Evolutionary conservation across 805 yeast species (phyloP).

Genomic region (Kluyveromyces aestuarii): DNA sequence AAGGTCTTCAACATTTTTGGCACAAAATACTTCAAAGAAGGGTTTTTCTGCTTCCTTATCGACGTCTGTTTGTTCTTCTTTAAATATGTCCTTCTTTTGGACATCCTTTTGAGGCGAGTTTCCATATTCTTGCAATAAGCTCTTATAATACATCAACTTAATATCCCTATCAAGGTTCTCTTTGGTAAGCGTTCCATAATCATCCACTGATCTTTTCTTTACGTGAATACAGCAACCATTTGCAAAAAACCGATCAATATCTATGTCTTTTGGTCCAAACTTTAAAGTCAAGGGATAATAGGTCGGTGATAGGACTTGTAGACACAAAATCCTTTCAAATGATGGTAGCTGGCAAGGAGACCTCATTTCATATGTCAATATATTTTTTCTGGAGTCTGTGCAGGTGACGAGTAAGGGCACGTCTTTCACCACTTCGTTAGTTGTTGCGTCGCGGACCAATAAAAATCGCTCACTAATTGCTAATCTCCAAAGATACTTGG

Average conservation of each 20-base stretch:
- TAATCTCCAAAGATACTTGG: conserved; percentile 85
- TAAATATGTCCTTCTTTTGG: neutral
- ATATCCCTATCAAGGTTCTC: neutral
- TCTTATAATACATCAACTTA: conserved; percentile 1
- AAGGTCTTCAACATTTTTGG: conserved; percentile 1
- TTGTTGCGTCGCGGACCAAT: conserved; percentile 60
- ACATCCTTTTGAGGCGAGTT: neutral
- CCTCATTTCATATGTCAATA: conserved; percentile 1
- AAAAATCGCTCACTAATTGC: conserved; percentile 75
- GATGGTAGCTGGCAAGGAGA: conserved; percentile 71
- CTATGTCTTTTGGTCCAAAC: conserved; percentile 25
- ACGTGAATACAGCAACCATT: conserved; percentile 22
- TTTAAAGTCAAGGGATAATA: conserved; percentile 43
- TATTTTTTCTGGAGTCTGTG: conserved; percentile 29
- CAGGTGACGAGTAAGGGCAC: conserved; percentile 34
- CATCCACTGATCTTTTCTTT: conserved; percentile 10
- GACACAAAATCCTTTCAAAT: conserved; percentile 37
- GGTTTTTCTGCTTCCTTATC: neutral
- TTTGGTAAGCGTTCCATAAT: conserved; percentile 1
- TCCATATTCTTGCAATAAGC: neutral
- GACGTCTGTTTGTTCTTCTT: neutral
- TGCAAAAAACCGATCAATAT: conserved; percentile 17
- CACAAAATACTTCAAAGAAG: neutral
- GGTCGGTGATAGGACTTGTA: conserved; percentile 39
- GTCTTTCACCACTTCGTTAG: conserved; percentile 42